phyloP scores from a whole-genome alignment of 2,329 filamentous ascomycete genomes.

The Zymoseptoria crescenta region DNA sequence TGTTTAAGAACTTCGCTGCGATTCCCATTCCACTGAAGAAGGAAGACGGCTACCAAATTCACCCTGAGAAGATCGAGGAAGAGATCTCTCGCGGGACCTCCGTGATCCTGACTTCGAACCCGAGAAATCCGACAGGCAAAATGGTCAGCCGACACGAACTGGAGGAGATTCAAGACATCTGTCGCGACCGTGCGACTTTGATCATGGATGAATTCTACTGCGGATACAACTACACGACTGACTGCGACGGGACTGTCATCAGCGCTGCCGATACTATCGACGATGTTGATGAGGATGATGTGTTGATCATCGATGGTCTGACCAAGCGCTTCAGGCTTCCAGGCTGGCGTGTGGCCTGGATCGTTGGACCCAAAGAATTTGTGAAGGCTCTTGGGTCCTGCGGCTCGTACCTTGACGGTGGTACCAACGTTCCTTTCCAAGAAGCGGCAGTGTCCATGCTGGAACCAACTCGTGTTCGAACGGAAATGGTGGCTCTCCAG shows the following conservation, averaged over 20 bases:
- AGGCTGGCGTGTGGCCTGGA: slow-evolving; percentile 95
- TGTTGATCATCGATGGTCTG: slow-evolving; percentile 88
- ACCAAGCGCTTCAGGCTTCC: slow-evolving; percentile 96
- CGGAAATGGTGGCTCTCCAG: slow-evolving; percentile 86
- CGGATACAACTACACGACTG: slow-evolving; percentile 89
- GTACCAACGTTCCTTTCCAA: slow-evolving; percentile 91
- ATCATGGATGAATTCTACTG: slow-evolving; percentile 94
- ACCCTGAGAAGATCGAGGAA: slow-evolving; percentile 85
- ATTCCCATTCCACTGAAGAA: slow-evolving; percentile 79
- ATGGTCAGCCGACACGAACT: slow-evolving; percentile 80
- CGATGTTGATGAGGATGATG: slow-evolving; percentile 74
- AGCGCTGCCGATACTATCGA: slow-evolving; percentile 82
- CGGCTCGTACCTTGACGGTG: slow-evolving; percentile 88
- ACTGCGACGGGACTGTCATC: slow-evolving; percentile 85
- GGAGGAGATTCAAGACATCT: slow-evolving; percentile 85
- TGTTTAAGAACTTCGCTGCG: slow-evolving; percentile 90
- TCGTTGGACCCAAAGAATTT: slow-evolving; percentile 91
- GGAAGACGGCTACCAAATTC: slow-evolving; percentile 85
- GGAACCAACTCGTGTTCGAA: slow-evolving; percentile 70
- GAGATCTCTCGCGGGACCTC: slow-evolving; percentile 37
- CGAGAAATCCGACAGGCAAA: slow-evolving; percentile 85
- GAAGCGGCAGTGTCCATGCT: slow-evolving; percentile 89
- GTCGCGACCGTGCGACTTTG: slow-evolving; percentile 79
- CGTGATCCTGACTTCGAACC: slow-evolving; percentile 91
- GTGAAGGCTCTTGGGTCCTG: slow-evolving; percentile 88